These are phyloP conservation scores for Cercophora sp. DNA, from an alignment of 495 filamentous ascomycete genomes.

Conservation along the genomic window DNA sequence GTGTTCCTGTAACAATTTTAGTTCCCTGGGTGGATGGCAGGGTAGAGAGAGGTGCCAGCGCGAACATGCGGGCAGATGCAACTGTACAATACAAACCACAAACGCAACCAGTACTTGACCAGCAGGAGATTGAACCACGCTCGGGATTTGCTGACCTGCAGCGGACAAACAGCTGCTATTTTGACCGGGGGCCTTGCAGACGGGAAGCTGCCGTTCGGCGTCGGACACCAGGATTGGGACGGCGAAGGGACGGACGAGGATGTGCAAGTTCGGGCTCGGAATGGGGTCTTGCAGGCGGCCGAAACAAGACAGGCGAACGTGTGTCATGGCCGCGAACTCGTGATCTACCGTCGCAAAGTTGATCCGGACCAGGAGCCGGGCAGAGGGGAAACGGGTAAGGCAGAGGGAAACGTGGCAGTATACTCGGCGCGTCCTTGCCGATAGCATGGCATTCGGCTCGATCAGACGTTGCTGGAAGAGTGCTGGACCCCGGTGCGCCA, in stretches of 20 bases:
- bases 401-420: constrained; percentile 2
- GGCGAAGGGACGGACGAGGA: no score
- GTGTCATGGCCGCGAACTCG: constrained; percentile 6
- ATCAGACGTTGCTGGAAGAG: constrained; percentile 11
- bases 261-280: no score
- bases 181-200: no score
- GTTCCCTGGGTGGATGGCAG: constrained; percentile 1
- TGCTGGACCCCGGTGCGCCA: constrained; percentile 6
- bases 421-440: constrained; percentile 6
- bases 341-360: constrained; percentile 5
- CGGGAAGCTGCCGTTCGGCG: no score
- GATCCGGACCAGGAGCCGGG: constrained; percentile 8
- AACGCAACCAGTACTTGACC: no score
- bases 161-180: no score
- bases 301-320: background rate
- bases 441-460: constrained; percentile 15
- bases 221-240: no score
- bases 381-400: constrained; percentile 8
- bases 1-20: constrained; percentile 20
- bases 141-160: background rate
- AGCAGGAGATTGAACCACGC: no score
- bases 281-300: background rate
- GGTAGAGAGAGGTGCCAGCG: background rate
- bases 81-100: constrained; percentile 3
- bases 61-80: background rate